Evolutionary conservation across 1,139 yeast species (phyloP), one percentile per base, ranked within the genome.

Genomic region (Yamadazyma dendronema): DNA sequence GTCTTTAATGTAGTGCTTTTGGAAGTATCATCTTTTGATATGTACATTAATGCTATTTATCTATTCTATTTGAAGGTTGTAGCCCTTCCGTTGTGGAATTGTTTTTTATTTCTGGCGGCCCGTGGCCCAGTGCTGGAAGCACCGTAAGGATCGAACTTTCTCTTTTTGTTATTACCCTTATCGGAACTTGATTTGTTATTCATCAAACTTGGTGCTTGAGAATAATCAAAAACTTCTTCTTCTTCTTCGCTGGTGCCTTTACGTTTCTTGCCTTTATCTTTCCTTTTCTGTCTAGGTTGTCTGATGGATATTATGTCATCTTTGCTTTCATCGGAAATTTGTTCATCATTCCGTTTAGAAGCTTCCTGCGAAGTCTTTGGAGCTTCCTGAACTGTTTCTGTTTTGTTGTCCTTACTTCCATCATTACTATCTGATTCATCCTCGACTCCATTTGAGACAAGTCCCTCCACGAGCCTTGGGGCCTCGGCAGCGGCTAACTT

Each of bases 71-170:
- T 68, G 43, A 73, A 78, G 0, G 82, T 74, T 3, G 74, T 55
- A 8, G 77, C 67, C 45, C 68, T 76, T 17, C 82, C 82, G 34
- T 57, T 47, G 6, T 68, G 65, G 30, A 60, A 49, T 30, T 62
- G 59, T 42, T 60, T 65, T 21, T 62, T 56, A 47, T 65, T 72
- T 57, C 76, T 79, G 3, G 74, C 72, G 7, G 74, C 69, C 47
- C 60, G 61, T 7, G 83, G 84, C 4, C 79, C 82, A 25, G 62
- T 64, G 25, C 68, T 62, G 5, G 65, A 67, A 37, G 55, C 57
- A 5, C 67, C 56, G 48, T 80, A 82, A 2, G 90, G 89, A 58
- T 83, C 84, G 47, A 79, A 83, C 3, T 74, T 62, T 41, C 74
- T 68, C 52, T 74, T 75, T 51, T 71, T 75, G 34, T 52, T 48